Conservation (phyloP, 2,329 filamentous ascomycete species). For the Colletotrichum melonis region DNA sequence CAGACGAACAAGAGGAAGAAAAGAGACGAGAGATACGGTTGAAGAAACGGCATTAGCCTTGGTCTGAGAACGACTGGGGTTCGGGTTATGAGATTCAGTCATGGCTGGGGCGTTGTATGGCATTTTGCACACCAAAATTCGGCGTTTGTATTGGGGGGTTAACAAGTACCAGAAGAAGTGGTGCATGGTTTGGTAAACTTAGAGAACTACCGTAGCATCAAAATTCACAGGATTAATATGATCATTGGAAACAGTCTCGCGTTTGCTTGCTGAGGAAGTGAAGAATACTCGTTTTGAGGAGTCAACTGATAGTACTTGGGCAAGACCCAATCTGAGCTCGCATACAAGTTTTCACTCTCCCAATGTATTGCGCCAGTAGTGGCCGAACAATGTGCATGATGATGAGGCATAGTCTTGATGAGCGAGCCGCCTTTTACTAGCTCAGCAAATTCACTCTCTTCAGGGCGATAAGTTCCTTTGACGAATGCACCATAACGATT, state of each 20-base stretch:
- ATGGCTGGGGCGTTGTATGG: constrained; percentile 14
- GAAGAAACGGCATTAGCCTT: neutral
- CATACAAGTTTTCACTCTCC: too few species aligned
- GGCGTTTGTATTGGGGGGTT: neutral
- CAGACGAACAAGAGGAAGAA: neutral
- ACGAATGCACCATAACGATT: too few species aligned
- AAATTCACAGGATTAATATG: constrained; percentile 1
- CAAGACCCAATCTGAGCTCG: too few species aligned
- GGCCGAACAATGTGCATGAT: too few species aligned
- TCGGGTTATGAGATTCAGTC: neutral
- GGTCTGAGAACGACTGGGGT: neutral
- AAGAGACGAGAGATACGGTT: neutral
- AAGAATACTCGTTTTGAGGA: too few species aligned
- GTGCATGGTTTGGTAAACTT: neutral
- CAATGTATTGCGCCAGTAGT: too few species aligned
- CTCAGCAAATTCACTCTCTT: too few species aligned
- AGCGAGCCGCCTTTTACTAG: too few species aligned
- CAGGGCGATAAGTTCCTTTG: too few species aligned
- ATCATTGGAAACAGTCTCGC: neutral
- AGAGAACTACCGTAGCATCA: neutral
- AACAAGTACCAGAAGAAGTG: neutral
- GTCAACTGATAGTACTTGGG: too few species aligned
- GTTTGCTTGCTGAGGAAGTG: too few species aligned
- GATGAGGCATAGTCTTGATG: too few species aligned
- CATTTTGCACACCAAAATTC: constrained; percentile 9